These are phyloP conservation scores for Hordeum marinum DNA, from an alignment of 176 grass and related monocot genomes.

Conservation along the genomic window DNA sequence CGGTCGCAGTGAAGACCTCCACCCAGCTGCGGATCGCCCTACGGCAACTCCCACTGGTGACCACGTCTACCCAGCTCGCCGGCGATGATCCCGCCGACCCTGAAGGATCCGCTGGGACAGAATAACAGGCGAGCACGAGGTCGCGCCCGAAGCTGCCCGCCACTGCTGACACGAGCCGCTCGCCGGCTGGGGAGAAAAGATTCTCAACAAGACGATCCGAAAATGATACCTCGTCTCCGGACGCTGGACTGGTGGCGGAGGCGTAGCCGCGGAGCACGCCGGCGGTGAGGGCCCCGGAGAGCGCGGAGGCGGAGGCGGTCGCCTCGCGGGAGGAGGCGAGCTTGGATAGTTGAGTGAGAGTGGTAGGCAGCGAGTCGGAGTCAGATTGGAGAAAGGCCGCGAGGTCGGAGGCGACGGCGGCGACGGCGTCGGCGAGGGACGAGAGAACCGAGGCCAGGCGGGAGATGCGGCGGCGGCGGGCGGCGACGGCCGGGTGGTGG, in stretches of 20 bases:
- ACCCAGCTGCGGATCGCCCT: conserved; percentile 51
- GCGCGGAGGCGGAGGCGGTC: conserved; percentile 32
- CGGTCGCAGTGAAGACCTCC: conserved; percentile 59
- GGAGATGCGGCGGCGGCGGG: conserved; percentile 41
- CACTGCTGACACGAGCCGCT: conserved; percentile 56
- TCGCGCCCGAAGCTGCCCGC: conserved; percentile 58
- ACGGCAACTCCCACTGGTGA: conserved; percentile 32
- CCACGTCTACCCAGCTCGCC: conserved; percentile 47
- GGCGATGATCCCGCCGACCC: background rate
- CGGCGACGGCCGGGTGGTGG: conserved; percentile 48
- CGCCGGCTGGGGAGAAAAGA: conserved; percentile 43
- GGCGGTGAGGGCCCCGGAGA: conserved; percentile 49
- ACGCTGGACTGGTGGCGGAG: background rate
- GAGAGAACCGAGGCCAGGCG: conserved; percentile 41
- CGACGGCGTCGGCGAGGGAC: conserved; percentile 47
- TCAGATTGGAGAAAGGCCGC: conserved; percentile 47
- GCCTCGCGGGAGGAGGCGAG: conserved; percentile 56
- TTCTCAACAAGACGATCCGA: conserved; percentile 58
- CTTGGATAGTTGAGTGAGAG: conserved; percentile 54
- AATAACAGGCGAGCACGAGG: conserved; percentile 60
- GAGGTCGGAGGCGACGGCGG: conserved; percentile 42
- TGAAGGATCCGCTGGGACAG: conserved; percentile 13
- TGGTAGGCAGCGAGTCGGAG: conserved; percentile 39
- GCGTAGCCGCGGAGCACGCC: conserved; percentile 43
- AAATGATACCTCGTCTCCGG: background rate